Conservation (phyloP, 108 stramenopile species). For the Nannochloropsis granulata region DNA sequence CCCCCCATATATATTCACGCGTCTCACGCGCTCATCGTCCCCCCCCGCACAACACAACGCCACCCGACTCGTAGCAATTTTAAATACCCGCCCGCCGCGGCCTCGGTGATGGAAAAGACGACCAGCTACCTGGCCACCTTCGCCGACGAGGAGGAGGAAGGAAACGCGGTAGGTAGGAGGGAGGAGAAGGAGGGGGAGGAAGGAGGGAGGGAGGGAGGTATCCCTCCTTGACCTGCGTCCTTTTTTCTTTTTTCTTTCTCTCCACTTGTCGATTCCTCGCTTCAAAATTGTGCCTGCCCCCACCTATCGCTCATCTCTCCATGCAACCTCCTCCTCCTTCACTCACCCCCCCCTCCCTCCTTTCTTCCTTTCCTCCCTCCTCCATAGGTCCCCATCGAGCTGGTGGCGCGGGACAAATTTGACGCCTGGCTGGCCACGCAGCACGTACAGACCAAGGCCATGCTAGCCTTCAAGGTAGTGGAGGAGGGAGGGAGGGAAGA, state of each 20-base stretch:
- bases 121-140: not conserved
- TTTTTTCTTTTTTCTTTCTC: too few relatives aligned
- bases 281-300: not conserved
- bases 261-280: not conserved
- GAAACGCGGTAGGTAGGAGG: not conserved
- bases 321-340: not conserved
- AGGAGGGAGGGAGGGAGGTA: not conserved
- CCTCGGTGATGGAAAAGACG: not conserved
- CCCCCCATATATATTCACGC: too few relatives aligned
- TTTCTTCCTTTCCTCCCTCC: not conserved
- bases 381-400: not conserved
- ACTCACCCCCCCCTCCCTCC: not conserved
- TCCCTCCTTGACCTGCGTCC: too few relatives aligned
- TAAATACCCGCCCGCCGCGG: not conserved
- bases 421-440: not conserved
- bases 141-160: not conserved
- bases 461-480: not conserved
- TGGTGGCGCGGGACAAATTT: not conserved
- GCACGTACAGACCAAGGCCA: not conserved
- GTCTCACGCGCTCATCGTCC: too few relatives aligned
- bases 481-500: not conserved
- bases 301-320: not conserved
- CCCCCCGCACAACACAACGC: not conserved
- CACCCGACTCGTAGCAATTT: not conserved
- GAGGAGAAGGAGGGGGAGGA: not conserved